phyloP scores from a whole-genome alignment of 2,329 filamentous ascomycete genomes.

The Aureobasidium sp. region DNA sequence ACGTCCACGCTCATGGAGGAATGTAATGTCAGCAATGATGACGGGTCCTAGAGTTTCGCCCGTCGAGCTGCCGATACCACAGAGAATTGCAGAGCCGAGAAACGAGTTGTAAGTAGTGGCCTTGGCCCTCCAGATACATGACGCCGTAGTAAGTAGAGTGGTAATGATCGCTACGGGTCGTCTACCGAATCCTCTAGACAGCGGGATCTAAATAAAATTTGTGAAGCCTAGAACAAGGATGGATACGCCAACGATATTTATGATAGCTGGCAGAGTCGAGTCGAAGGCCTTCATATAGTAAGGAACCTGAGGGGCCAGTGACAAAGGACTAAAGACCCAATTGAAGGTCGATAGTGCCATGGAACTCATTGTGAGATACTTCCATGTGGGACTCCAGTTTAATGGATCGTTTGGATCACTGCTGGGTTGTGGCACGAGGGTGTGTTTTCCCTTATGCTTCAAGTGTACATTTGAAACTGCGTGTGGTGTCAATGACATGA shows the following conservation, averaged over 20 bases:
- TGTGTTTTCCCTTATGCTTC: slow-evolving; percentile 36
- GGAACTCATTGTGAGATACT: neutral
- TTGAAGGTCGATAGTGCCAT: slow-evolving; percentile 37
- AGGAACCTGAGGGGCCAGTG: neutral
- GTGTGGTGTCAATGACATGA: neutral
- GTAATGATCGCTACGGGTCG: neutral
- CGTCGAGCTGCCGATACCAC: slow-evolving; percentile 47
- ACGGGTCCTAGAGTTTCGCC: slow-evolving; percentile 49
- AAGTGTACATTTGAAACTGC: neutral
- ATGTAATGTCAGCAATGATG: slow-evolving; percentile 51
- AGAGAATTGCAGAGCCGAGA: slow-evolving; percentile 47
- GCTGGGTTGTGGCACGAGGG: slow-evolving; percentile 58
- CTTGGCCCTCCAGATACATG: slow-evolving; percentile 50
- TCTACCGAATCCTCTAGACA: slow-evolving; percentile 56
- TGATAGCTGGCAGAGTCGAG: slow-evolving; percentile 50
- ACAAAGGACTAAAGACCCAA: neutral
- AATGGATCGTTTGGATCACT: slow-evolving; percentile 59
- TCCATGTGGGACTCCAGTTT: slow-evolving; percentile 30
- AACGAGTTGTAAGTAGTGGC: slow-evolving; percentile 47
- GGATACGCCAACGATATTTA: slow-evolving; percentile 49
- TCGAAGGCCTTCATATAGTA: slow-evolving; percentile 46
- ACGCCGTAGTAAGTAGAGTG: slow-evolving; percentile 31
- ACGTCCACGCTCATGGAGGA: slow-evolving; percentile 47
- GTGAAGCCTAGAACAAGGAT: slow-evolving; percentile 61
- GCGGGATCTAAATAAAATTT: slow-evolving; percentile 40